phyloP scores from a whole-genome alignment of 2,329 filamentous ascomycete genomes.

The Colletotrichum karsti region DNA sequence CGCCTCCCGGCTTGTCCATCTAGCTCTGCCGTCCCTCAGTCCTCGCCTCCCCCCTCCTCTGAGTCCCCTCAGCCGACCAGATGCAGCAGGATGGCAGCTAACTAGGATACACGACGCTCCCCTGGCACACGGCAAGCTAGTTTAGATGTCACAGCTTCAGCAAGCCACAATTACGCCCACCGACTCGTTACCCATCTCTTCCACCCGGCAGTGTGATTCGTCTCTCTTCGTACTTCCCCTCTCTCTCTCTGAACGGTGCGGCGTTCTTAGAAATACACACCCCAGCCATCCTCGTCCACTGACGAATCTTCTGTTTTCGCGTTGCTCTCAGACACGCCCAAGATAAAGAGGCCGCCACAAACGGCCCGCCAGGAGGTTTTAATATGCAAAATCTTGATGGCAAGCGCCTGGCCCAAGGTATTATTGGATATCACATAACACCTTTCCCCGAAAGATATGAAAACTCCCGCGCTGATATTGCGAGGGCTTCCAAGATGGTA shows the following conservation, averaged over 20 bases:
- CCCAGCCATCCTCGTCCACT: neutral
- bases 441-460: neutral
- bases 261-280: neutral
- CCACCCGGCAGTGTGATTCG: neutral
- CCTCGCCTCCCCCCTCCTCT: neutral
- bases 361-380: neutral
- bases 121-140: neutral
- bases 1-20: neutral
- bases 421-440: neutral
- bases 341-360: neutral
- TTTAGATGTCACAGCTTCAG: conserved; percentile 9
- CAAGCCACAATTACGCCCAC: conserved; percentile 15
- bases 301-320: neutral
- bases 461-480: neutral
- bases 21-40: neutral
- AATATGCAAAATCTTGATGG: neutral
- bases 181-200: neutral
- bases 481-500: neutral
- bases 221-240: neutral
- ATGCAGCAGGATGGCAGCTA: neutral
- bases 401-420: neutral
- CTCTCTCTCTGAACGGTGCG: neutral
- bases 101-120: neutral
- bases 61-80: neutral
- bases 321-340: neutral